Evolutionary conservation across 2,329 filamentous ascomycete species (phyloP).

Genomic region (Pseudogymnoascus sp.): DNA sequence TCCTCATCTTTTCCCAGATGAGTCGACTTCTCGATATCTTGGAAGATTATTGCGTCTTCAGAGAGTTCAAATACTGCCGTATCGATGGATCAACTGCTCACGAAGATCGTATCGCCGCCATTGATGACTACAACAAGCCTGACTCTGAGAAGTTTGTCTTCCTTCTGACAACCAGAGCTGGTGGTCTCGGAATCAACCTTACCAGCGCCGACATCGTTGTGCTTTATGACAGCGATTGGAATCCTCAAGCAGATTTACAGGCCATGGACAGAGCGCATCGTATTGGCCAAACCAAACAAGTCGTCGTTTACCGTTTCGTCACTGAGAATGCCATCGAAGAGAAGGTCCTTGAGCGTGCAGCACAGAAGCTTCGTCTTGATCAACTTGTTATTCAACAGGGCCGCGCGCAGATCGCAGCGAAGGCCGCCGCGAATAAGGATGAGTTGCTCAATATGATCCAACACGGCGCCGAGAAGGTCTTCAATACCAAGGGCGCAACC

Average conservation of each 20-base stretch:
- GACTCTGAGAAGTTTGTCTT: slow-evolving; percentile 96
- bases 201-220: slow-evolving; percentile 94
- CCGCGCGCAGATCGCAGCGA: slow-evolving; percentile 81
- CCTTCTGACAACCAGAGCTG: slow-evolving; percentile 87
- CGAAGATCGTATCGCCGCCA: slow-evolving; percentile 93
- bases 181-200: slow-evolving; percentile 93
- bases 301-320: slow-evolving; percentile 92
- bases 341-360: slow-evolving; percentile 92
- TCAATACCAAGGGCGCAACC: slow-evolving; percentile 64
- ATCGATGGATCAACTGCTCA: slow-evolving; percentile 96
- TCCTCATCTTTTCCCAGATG: slow-evolving; percentile 99
- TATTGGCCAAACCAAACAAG: slow-evolving; percentile 97
- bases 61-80: slow-evolving; percentile 90
- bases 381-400: slow-evolving; percentile 98
- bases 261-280: slow-evolving; percentile 98
- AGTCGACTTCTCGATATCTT: slow-evolving; percentile 93
- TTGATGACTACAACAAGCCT: slow-evolving; percentile 97
- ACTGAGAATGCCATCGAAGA: slow-evolving; percentile 98
- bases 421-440: slow-evolving; percentile 90
- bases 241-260: slow-evolving; percentile 94
- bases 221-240: slow-evolving; percentile 97
- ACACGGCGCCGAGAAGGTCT: slow-evolving; percentile 93
- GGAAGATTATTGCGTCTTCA: slow-evolving; percentile 96
- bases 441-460: slow-evolving; percentile 98
- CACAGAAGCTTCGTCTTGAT: slow-evolving; percentile 92